Percentiles rank a stretch among this genome's conserved stretches.
Conservation (phyloP, 2,329 filamentous ascomycete species). For the Lachnellula suecica region DNA sequence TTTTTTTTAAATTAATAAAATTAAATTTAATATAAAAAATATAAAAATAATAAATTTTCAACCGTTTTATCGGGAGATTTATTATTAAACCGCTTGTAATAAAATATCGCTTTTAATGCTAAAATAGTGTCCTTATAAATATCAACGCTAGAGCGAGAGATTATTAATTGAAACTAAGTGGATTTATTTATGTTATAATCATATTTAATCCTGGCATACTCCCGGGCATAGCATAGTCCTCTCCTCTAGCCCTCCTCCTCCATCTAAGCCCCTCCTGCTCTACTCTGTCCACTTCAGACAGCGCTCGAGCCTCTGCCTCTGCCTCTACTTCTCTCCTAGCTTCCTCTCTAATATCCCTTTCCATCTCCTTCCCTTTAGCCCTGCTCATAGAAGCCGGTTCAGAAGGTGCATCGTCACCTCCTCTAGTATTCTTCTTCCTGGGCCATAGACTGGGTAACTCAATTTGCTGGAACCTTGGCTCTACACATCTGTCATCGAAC, state of each 20-base stretch:
- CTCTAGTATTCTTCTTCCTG: slow-evolving; percentile 77
- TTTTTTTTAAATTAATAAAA: too few relatives aligned
- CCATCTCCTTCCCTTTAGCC: slow-evolving; percentile 53
- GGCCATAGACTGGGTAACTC: slow-evolving; percentile 82
- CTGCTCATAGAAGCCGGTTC: slow-evolving; percentile 47
- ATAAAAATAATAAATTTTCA: too few relatives aligned
- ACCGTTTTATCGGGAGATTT: too few relatives aligned
- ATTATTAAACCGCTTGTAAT: too few relatives aligned
- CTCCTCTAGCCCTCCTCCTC: slow-evolving; percentile 33
- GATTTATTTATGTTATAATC: slow-evolving; percentile 12
- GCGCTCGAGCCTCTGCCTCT: slow-evolving; percentile 43
- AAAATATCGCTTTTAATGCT: too few relatives aligned
- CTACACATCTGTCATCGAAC: slow-evolving; percentile 85
- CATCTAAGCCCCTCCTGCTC: slow-evolving; percentile 32
- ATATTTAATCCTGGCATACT: slow-evolving; percentile 34
- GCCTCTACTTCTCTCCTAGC: slow-evolving; percentile 46
- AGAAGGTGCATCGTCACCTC: slow-evolving; percentile 55
- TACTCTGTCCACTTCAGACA: slow-evolving; percentile 22
- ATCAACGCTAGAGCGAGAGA: too few relatives aligned
- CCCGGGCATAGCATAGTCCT: slow-evolving; percentile 36
- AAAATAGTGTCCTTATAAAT: too few relatives aligned
- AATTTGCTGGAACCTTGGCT: slow-evolving; percentile 85
- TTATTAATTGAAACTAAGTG: too few relatives aligned
- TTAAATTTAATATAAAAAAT: too few relatives aligned
- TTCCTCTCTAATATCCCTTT: slow-evolving; percentile 51